These are phyloP conservation scores for Salvia sclarea DNA, from an alignment of 305 asterid species.

Conservation along the genomic window DNA sequence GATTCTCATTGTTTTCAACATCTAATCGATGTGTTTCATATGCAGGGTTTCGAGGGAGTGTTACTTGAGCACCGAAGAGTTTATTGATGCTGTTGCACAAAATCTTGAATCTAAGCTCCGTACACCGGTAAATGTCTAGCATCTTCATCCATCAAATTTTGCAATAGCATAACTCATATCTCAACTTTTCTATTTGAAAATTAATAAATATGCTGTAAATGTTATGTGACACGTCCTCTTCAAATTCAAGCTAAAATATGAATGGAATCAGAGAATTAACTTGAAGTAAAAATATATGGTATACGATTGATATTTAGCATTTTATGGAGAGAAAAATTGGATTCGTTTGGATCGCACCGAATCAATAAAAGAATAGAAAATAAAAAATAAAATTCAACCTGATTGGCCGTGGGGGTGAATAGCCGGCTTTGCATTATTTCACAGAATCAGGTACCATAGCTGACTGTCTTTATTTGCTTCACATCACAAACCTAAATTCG, in stretches of 20 bases:
- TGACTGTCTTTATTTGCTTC: background rate
- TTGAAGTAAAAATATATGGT: background rate
- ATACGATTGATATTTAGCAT: background rate
- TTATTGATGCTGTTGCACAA: conserved; percentile 70
- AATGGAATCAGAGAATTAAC: background rate
- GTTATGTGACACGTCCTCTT: background rate
- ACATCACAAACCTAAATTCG: too few species aligned
- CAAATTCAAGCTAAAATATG: background rate
- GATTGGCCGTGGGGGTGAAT: background rate
- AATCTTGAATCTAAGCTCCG: conserved; percentile 55
- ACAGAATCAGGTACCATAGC: background rate
- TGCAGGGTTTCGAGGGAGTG: conserved; percentile 80
- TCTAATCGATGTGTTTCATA: conserved; percentile 27
- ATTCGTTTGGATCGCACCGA: background rate
- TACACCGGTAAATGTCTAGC: conserved; percentile 38
- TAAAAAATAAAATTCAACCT: background rate
- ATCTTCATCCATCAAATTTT: background rate
- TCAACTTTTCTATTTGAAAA: background rate
- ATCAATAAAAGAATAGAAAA: too few species aligned
- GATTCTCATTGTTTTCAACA: conserved; percentile 9
- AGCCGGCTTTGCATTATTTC: background rate
- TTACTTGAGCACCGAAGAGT: conserved; percentile 79
- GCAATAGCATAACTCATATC: background rate
- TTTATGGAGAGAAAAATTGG: background rate
- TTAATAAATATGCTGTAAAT: background rate